Base-by-base conservation (phyloP, 1,284 basidiomycete species). In the Rhodotorula sp. region DNA sequence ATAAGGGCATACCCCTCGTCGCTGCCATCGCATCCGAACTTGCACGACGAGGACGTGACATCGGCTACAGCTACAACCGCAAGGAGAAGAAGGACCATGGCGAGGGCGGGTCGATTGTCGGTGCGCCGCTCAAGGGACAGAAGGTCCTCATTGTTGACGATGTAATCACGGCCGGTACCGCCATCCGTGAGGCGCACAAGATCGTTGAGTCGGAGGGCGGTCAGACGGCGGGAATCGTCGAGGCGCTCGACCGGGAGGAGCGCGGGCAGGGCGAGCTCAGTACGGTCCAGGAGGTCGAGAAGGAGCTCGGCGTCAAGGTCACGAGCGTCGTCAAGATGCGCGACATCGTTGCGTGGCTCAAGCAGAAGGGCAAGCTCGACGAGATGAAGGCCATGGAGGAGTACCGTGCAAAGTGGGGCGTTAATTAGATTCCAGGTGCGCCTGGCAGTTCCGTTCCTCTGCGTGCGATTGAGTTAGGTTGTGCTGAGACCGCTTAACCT, bases 31-130 rank as follows among this genome's bases (percentile, higher is more conserved):
- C 91, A 4, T 85, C 96, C 34, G 85, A 89, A 44, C 84, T 99
- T 47, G 77, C 79, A 24, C 67, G 77, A 28, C 85, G 88, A 70
- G 82, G 83, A 5, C 83, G 88, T 59, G 83, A 88, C 57, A 87
- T 94, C 40, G 90, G 90, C 0, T 92, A 91, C 76, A 89, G 90
- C 47, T 97, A 94, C 79, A 94, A 98, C 80, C 86, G 95, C 53
- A 99, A 99, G 82, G 96, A 99, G 81, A 89, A 85, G 56, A 99
- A 99, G 81, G 89, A 90, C 70, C 94, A 99, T 78, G 95, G 95
- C 11, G 95, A 99, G 80, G 95, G 96, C n/a, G 96, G 95, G 1
- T 85, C 85, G 54, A 87, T 97, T 77, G 93, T 99, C 69, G 96
- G 95, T 30, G 88, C 89, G 1, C 84, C 89, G 2, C 85, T 97